Evolutionary conservation across 805 yeast genomes (phyloP).

Genomic region (Kurtzmaniella fragi): DNA sequence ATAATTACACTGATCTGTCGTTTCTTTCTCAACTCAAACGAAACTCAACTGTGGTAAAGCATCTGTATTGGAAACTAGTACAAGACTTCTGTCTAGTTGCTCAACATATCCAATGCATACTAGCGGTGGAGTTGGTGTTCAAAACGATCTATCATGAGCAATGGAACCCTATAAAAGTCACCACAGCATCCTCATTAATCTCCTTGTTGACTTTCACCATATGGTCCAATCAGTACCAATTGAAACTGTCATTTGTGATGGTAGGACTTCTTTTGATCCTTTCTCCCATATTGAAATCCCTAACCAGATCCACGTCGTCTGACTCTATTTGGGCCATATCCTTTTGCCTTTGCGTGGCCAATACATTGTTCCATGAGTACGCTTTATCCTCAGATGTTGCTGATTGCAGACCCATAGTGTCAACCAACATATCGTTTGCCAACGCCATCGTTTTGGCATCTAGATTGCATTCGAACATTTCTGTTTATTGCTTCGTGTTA

Average conservation of each 20-base stretch:
- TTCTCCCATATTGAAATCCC: slow-evolving; percentile 85
- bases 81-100: slow-evolving; percentile 67
- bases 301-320: slow-evolving; percentile 83
- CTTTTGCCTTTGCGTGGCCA: slow-evolving; percentile 68
- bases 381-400: slow-evolving; percentile 28
- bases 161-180: slow-evolving; percentile 48
- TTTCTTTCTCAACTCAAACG: slow-evolving; percentile 77
- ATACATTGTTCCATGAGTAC: slow-evolving; percentile 65
- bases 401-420: slow-evolving; percentile 48
- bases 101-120: slow-evolving; percentile 59
- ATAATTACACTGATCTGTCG: slow-evolving; percentile 79
- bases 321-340: slow-evolving; percentile 95
- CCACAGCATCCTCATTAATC: slow-evolving; percentile 19
- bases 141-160: slow-evolving; percentile 47
- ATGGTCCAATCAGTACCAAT: slow-evolving; percentile 13
- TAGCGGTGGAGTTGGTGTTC: slow-evolving; percentile 65
- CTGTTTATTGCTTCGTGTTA: slow-evolving; percentile 80
- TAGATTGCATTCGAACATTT: slow-evolving; percentile 65
- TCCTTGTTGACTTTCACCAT: slow-evolving; percentile 30
- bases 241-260: slow-evolving; percentile 67
- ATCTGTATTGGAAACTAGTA: slow-evolving; percentile 60
- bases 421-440: slow-evolving; percentile 78
- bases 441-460: slow-evolving; percentile 90
- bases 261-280: slow-evolving; percentile 67
- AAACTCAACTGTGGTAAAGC: slow-evolving; percentile 67